phyloP scores from a whole-genome alignment of 768 basidiomycete genomes.

The Calvatia gigantea region DNA sequence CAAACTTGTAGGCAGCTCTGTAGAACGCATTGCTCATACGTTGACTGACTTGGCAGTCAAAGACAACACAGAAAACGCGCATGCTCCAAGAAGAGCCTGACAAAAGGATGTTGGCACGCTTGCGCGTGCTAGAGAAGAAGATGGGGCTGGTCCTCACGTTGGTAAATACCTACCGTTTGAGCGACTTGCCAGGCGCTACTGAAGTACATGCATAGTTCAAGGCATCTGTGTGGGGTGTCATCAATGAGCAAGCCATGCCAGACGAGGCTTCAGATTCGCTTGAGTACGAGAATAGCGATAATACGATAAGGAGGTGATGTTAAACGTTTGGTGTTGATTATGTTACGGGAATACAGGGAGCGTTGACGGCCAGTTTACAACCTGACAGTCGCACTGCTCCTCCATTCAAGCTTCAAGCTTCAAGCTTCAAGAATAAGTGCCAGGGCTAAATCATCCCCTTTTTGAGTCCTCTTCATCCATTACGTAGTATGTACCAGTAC shows the following conservation, averaged over 20 bases:
- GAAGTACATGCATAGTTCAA: slow-evolving; percentile 63
- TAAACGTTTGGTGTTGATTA: not conserved
- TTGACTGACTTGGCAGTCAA: not conserved
- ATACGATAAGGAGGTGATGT: slow-evolving; percentile 24
- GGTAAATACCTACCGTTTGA: slow-evolving; percentile 40
- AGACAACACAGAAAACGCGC: slow-evolving; percentile 71
- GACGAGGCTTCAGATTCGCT: slow-evolving; percentile 18
- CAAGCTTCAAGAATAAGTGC: too few relatives aligned
- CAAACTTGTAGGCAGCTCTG: slow-evolving; percentile 54
- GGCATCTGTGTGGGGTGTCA: slow-evolving; percentile 92
- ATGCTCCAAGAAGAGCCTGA: slow-evolving; percentile 74
- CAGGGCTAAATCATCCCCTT: too few relatives aligned
- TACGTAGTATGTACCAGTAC: too few relatives aligned
- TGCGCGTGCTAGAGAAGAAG: slow-evolving; percentile 85
- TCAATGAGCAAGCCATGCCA: slow-evolving; percentile 67
- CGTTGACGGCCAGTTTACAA: too few relatives aligned
- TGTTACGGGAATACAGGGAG: too few relatives aligned
- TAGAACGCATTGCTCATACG: not conserved
- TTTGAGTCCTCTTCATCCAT: too few relatives aligned
- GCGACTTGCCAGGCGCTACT: not conserved
- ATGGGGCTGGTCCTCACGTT: slow-evolving; percentile 94
- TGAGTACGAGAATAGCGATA: slow-evolving; percentile 22
- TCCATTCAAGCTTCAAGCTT: too few relatives aligned
- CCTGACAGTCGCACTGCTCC: too few relatives aligned
- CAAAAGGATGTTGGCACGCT: slow-evolving; percentile 65